Evolutionary conservation across 192 early-diverging fungal genomes (phyloP).

Genomic region (Spizellomyces punctatus): DNA sequence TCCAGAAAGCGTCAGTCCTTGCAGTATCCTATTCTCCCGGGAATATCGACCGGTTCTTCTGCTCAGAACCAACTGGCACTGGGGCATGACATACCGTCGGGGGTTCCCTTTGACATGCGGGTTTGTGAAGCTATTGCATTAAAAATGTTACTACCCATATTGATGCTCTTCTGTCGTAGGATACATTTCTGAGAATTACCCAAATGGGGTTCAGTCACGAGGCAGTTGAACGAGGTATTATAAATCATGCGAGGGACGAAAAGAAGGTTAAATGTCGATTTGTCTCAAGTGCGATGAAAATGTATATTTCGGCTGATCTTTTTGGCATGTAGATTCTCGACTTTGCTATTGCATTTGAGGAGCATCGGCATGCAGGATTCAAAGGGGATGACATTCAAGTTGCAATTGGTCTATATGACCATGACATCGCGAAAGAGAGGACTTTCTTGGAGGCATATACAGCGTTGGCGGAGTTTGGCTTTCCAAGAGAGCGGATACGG

Average conservation of each 20-base stretch:
- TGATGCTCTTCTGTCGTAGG: not conserved
- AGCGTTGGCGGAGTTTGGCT: constrained; percentile 24
- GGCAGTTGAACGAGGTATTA: constrained; percentile 18
- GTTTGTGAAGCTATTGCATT: too few species aligned
- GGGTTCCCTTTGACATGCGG: too few species aligned
- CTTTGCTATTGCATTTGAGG: constrained; percentile 15
- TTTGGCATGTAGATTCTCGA: constrained; percentile 2
- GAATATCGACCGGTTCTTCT: not conserved
- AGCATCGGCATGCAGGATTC: constrained; percentile 11
- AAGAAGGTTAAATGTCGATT: constrained; percentile 19
- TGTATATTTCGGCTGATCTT: not conserved
- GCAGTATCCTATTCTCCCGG: constrained; percentile 14
- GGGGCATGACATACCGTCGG: too few species aligned
- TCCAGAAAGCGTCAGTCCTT: constrained; percentile 3
- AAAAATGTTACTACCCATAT: too few species aligned
- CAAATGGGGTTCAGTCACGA: constrained; percentile 28
- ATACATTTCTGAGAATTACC: constrained; percentile 5
- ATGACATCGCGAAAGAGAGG: constrained; percentile 7
- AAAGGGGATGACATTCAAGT: constrained; percentile 3
- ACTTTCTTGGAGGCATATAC: constrained; percentile 17
- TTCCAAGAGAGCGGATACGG: constrained; percentile 11
- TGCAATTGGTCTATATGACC: constrained; percentile 2
- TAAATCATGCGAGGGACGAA: constrained; percentile 14
- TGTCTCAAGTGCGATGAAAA: constrained; percentile 1
- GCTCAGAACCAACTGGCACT: not conserved